These are phyloP conservation scores for Sporobolomyces pararoseus DNA, from an alignment of 768 basidiomycete species.

Conservation along the genomic window DNA sequence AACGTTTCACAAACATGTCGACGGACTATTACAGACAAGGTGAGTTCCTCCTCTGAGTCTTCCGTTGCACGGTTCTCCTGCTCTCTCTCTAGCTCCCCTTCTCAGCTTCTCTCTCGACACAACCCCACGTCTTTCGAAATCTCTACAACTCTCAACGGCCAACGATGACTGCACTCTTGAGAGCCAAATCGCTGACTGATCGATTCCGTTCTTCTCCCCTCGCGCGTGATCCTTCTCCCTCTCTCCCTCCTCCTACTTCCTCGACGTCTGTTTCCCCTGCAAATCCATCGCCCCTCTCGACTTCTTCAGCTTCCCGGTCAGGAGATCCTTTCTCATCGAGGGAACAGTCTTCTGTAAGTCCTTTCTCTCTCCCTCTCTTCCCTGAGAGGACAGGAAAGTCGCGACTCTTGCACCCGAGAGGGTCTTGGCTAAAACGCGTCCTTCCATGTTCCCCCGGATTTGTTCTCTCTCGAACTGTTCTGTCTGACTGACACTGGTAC, in stretches of 20 bases:
- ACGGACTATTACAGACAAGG: slow-evolving; percentile 17
- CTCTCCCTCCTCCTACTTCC: background rate
- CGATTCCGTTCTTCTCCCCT: background rate
- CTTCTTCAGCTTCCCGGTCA: background rate
- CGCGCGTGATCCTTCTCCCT: background rate
- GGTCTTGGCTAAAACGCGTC: background rate
- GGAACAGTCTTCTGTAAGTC: background rate
- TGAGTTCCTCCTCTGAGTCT: background rate
- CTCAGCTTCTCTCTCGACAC: too few species aligned
- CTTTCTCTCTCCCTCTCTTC: background rate
- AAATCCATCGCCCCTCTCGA: too few species aligned
- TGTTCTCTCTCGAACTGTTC: too few species aligned
- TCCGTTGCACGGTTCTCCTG: too few species aligned
- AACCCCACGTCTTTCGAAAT: background rate
- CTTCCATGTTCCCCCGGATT: too few species aligned
- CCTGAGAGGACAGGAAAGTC: too few species aligned
- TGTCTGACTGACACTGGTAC: too few species aligned
- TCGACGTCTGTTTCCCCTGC: slow-evolving; percentile 5
- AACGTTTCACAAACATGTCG: background rate
- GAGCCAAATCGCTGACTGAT: slow-evolving; percentile 5
- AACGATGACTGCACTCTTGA: background rate
- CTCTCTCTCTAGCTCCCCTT: too few species aligned
- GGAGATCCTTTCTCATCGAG: background rate
- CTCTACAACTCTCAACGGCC: background rate
- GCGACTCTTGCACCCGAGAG: background rate